These are phyloP conservation scores for Tylopilus sp. DNA, from an alignment of 1,284 basidiomycete genomes.

Conservation along the genomic window DNA sequence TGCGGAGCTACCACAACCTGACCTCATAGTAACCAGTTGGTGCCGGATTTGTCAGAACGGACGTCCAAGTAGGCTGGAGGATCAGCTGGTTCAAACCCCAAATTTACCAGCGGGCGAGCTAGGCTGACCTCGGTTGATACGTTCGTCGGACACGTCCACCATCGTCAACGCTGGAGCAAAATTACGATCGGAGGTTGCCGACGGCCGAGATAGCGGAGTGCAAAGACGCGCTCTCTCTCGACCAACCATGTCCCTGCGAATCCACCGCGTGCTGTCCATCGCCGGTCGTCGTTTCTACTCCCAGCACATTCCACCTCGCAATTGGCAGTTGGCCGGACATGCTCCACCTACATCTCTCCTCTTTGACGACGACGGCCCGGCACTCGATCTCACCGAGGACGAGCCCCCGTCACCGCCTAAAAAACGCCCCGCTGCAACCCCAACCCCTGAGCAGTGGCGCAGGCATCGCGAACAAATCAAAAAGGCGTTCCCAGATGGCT, in stretches of 20 bases:
- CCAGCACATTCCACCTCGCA: slow-evolving; percentile 23
- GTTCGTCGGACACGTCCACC: slow-evolving; percentile 80
- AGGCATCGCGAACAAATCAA: slow-evolving; percentile 59
- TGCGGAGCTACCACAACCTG: slow-evolving; percentile 17
- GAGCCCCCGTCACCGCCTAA: slow-evolving; percentile 42
- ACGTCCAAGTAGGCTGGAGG: slow-evolving; percentile 81
- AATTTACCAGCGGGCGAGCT: slow-evolving; percentile 4
- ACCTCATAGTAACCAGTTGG: slow-evolving; percentile 88
- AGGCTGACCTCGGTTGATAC: slow-evolving; percentile 72
- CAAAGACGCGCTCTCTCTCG: background rate
- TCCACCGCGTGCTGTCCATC: slow-evolving; percentile 13
- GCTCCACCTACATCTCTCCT: slow-evolving; percentile 51
- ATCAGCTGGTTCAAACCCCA: slow-evolving; percentile 17
- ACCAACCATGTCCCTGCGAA: slow-evolving; percentile 13
- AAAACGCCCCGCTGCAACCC: slow-evolving; percentile 35
- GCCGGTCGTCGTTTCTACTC: slow-evolving; percentile 29
- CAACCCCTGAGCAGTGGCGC: slow-evolving; percentile 52
- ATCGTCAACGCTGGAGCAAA: too few relatives aligned
- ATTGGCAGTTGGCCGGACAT: slow-evolving; percentile 52
- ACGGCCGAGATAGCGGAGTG: slow-evolving; percentile 23
- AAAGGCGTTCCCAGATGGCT: slow-evolving; percentile 68
- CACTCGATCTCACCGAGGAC: slow-evolving; percentile 53
- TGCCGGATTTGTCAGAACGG: slow-evolving; percentile 75
- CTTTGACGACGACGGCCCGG: slow-evolving; percentile 36
- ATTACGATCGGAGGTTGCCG: slow-evolving; percentile 26